Conservation (phyloP, 495 filamentous ascomycete genomes). For the Neurospora pannonica region DNA sequence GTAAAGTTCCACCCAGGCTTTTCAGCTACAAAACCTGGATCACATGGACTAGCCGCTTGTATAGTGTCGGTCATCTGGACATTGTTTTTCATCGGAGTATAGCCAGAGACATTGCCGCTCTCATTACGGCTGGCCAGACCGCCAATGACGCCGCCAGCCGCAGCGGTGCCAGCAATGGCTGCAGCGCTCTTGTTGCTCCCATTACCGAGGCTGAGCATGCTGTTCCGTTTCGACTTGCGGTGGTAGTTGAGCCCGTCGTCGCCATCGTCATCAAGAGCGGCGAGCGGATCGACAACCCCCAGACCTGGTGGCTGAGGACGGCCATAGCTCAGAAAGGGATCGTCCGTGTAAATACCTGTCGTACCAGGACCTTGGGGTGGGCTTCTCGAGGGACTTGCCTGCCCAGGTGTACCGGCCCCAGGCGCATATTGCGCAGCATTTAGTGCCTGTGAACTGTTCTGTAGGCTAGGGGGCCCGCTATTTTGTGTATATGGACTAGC, state of each 20-base stretch:
- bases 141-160: conserved; percentile 45
- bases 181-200: conserved; percentile 24
- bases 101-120: conserved; percentile 26
- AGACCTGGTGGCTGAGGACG: conserved; percentile 45
- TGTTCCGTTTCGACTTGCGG: conserved; percentile 32
- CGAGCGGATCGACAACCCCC: conserved; percentile 61
- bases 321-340: conserved; percentile 48
- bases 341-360: conserved; percentile 24
- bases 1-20: conserved; percentile 50
- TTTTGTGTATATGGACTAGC: background rate
- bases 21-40: conserved; percentile 21
- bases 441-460: conserved; percentile 16
- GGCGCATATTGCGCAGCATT: conserved; percentile 5
- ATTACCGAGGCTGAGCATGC: conserved; percentile 44
- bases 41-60: conserved; percentile 2
- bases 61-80: conserved; percentile 15
- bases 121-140: conserved; percentile 34
- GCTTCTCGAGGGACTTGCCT: conserved; percentile 20
- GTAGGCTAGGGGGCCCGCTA: conserved; percentile 2
- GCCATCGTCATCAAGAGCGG: conserved; percentile 68
- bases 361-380: conserved; percentile 3
- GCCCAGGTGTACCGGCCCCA: conserved; percentile 15
- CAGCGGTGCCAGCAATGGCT: conserved; percentile 33
- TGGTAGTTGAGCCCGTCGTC: conserved; percentile 63
- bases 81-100: conserved; percentile 29